Evolutionary conservation across 345 rosid genomes (phyloP).

Genomic region (Mercurialis annua): DNA sequence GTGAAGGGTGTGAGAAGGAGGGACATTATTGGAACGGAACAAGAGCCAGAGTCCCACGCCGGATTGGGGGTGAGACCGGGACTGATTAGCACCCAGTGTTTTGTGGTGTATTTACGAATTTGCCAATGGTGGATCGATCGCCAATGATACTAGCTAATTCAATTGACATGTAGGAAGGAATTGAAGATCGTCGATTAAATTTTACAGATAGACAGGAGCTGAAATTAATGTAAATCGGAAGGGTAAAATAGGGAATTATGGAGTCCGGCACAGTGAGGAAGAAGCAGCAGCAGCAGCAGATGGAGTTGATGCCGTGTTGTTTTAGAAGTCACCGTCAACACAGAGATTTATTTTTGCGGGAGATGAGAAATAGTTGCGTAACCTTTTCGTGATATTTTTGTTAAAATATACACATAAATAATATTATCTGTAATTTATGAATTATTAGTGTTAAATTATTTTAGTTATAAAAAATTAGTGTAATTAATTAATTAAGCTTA

Average conservation of each 20-base stretch:
- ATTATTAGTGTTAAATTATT: no score
- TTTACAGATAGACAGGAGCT: background rate
- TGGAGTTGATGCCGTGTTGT: background rate
- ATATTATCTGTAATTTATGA: no score
- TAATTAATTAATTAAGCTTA: no score
- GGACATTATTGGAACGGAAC: conserved; percentile 59
- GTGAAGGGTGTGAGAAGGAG: conserved; percentile 57
- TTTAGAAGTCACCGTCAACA: background rate
- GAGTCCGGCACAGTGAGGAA: background rate
- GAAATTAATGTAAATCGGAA: background rate
- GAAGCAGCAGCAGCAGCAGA: background rate
- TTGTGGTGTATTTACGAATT: conserved; percentile 29
- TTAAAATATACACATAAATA: no score
- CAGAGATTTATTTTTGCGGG: conserved; percentile 1
- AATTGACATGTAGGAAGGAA: conserved; percentile 9
- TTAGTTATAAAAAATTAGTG: no score
- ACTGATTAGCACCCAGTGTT: conserved; percentile 98
- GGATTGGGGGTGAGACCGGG: conserved; percentile 61
- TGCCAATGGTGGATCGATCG: conserved; percentile 13
- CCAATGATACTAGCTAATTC: background rate
- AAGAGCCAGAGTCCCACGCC: conserved; percentile 72
- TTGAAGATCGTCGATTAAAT: background rate
- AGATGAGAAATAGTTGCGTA: background rate
- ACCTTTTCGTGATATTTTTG: background rate
- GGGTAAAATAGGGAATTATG: background rate